A percentile compares a stretch with the other conserved stretches of the same genome.
These are phyloP conservation scores for Cynanchum wilfordii DNA, from an alignment of 257 asterid genomes.

Conservation along the genomic window DNA sequence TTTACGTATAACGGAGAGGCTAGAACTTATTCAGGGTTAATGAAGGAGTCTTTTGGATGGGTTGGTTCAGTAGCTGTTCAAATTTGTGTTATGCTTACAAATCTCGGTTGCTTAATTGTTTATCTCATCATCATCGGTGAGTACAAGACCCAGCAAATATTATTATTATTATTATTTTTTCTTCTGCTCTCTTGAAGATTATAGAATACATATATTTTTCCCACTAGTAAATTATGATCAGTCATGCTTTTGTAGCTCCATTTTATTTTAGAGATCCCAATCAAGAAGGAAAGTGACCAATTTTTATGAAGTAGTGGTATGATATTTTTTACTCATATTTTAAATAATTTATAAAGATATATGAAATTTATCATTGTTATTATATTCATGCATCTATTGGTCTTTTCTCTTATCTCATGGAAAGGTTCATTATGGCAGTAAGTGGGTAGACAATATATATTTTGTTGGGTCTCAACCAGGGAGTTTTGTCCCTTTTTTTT, in stretches of 20 bases:
- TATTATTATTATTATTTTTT: too few relatives aligned
- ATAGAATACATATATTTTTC: not conserved
- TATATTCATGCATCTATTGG: not conserved
- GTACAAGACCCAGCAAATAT: not conserved
- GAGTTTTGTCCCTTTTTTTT: not conserved
- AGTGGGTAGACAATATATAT: not conserved
- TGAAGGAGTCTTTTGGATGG: slow-evolving; percentile 84
- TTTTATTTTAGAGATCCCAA: not conserved
- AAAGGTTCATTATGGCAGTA: not conserved
- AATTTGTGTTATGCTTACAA: slow-evolving; percentile 69
- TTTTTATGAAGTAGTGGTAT: too few relatives aligned
- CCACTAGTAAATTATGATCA: not conserved
- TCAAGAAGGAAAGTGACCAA: too few relatives aligned
- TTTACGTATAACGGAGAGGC: slow-evolving; percentile 74
- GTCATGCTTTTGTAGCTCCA: not conserved
- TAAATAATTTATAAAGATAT: not conserved
- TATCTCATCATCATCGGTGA: slow-evolving; percentile 83
- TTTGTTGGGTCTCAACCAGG: not conserved
- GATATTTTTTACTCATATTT: too few relatives aligned
- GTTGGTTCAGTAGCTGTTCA: slow-evolving; percentile 69
- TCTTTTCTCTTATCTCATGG: not conserved
- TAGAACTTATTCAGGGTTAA: slow-evolving; percentile 72
- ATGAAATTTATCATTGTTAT: not conserved
- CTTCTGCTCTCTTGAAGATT: not conserved
- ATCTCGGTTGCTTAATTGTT: slow-evolving; percentile 86